phyloP scores from a whole-genome alignment of 805 yeast species.

The Wickerhamomyces strasburgensis region DNA sequence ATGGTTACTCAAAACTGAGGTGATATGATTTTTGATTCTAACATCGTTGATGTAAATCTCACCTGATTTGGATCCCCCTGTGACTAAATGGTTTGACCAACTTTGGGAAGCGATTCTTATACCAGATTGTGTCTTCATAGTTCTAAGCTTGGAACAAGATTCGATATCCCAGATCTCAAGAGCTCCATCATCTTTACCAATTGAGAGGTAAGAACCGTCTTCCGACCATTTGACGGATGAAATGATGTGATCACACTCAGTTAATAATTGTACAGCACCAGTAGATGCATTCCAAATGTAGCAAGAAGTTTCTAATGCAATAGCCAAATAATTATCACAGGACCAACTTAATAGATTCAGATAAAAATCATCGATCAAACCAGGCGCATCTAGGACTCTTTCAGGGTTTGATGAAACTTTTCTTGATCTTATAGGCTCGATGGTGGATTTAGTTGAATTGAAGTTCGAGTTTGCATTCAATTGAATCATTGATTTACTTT shows the following conservation, averaged over 20 bases:
- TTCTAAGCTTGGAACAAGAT: constrained; percentile 63
- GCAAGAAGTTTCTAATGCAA: constrained; percentile 78
- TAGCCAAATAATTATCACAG: constrained; percentile 69
- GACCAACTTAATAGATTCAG: constrained; percentile 88
- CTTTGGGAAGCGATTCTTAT: constrained; percentile 78
- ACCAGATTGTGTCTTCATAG: constrained; percentile 63
- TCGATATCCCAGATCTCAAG: constrained; percentile 94
- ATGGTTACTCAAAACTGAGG: constrained; percentile 57
- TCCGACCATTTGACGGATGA: constrained; percentile 86
- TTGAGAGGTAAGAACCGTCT: constrained; percentile 79
- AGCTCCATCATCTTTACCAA: constrained; percentile 79
- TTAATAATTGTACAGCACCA: constrained; percentile 68
- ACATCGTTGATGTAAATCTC: constrained; percentile 86
- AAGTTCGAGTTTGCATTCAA: constrained; percentile 21
- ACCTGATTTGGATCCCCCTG: constrained; percentile 88
- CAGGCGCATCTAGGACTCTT: constrained; percentile 94
- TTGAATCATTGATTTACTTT: constrained; percentile 21
- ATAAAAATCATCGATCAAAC: constrained; percentile 88
- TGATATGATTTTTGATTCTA: constrained; percentile 72
- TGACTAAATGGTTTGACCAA: constrained; percentile 78
- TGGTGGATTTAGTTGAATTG: constrained; percentile 31
- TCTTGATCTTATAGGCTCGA: constrained; percentile 65
- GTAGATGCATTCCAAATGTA: constrained; percentile 90
- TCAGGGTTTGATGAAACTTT: constrained; percentile 85
- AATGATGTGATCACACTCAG: constrained; percentile 54